These are phyloP conservation scores for Chamaecrista fasciculata DNA, from an alignment of 306 rosid species.

Conservation along the genomic window DNA sequence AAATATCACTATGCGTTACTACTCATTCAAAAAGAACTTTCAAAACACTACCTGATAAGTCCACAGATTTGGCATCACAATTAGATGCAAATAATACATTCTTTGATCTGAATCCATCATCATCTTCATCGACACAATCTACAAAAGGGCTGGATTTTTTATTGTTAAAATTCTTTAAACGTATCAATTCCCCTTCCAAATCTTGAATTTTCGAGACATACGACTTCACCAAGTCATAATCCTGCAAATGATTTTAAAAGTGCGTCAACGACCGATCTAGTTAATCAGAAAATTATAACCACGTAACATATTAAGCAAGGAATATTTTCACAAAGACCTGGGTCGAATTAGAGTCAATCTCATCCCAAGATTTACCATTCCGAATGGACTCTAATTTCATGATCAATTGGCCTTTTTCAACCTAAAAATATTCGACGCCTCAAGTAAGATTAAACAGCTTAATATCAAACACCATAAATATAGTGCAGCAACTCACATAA, in stretches of 20 bases:
- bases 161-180: constrained; percentile 40
- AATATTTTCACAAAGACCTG: constrained; percentile 49
- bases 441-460: constrained; percentile 20
- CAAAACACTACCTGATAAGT: constrained; percentile 53
- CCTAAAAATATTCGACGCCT: constrained; percentile 45
- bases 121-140: constrained; percentile 67
- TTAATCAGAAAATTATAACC: not conserved
- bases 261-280: not conserved
- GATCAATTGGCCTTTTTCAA: constrained; percentile 75
- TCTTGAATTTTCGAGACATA: constrained; percentile 81
- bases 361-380: constrained; percentile 92
- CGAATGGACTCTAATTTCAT: constrained; percentile 74
- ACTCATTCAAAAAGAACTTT: not conserved
- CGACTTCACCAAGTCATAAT: constrained; percentile 63
- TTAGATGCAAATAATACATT: constrained; percentile 62
- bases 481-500: constrained; percentile 29
- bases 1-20: not conserved
- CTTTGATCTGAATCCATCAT: constrained; percentile 50
- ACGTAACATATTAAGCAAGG: constrained; percentile 4
- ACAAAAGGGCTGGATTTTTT: constrained; percentile 39
- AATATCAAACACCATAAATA: not conserved
- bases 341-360: constrained; percentile 64
- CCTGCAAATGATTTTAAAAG: constrained; percentile 46
- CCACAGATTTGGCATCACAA: constrained; percentile 57
- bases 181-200: constrained; percentile 65